Base-by-base conservation (phyloP, 495 filamentous ascomycete species). In the Penicillium cataractarum region DNA sequence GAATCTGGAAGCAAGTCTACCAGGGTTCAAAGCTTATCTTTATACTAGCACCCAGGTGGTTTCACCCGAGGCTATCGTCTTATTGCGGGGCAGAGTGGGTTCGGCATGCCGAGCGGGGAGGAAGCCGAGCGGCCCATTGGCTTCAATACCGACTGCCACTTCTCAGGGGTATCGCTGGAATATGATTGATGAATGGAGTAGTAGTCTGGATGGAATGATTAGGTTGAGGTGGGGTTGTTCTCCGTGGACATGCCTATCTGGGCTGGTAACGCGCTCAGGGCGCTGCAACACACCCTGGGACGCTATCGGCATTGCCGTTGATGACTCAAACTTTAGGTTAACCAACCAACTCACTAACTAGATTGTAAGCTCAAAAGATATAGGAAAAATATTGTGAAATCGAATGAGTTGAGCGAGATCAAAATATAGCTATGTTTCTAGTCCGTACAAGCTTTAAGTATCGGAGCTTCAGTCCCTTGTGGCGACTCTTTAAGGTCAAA, bases 51-150 rank as follows among this genome's bases (percentile, higher is more conserved):
- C 7, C 9, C 26, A n/a, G 19, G 2, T 40, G 3, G 51, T 59
- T 27, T 51, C 29, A 67, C 62, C 69, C 69, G 65, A 69, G 65
- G 70, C 54, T 60, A 71, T 63, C 35, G 29, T 6, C 24, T 22
- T 24, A 27, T 39, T 58, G 65, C 64, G 64, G 66, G 67, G 66
- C 49, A 56, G 24, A 62, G 55, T 63, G 67, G 64, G 51, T 46
- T 73, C 74, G 74, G 76, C 62, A 72, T 73, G 68, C 74, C 70
- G 73, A 72, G 48, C 50, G 27, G 26, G 12, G 54, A 35, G 55
- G 63, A 75, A 62, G 65, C 76, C 74, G 73, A 73, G 62, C 17
- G 13, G 32, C 12, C 40, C 35, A 74, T 76, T 78, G 73, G 73
- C 37, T 46, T 31, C 19, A 39, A 32, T 48, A 26, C 27, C 22